Evolutionary conservation across 2,329 filamentous ascomycete species (phyloP), one percentile per base, ranked within the genome.

Genomic region (Paecilomyces niveus): DNA sequence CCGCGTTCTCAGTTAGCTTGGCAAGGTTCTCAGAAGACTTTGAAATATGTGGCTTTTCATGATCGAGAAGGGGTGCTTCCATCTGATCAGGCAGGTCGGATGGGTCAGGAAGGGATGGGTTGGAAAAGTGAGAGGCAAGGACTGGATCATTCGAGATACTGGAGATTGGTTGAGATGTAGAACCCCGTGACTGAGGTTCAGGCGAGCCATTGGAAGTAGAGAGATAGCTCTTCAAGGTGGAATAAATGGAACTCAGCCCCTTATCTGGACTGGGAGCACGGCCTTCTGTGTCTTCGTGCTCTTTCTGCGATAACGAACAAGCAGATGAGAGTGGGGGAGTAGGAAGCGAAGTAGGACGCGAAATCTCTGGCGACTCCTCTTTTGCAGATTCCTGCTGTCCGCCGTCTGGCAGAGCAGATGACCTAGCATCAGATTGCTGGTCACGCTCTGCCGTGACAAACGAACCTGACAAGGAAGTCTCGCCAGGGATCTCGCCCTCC

Each of bases 1-100:
- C 80, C 77, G 81, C 81, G 82, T 85, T 85, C 83, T 86, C 83
- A 85, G 92, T 97, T 91, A 97, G 92, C 89, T 88, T 77, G 68
- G 67, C 69, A 65, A 76, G 68, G 58, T 78, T 76, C 67, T 76
- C 72, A 70, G 74, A 74, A 71, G 72, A 75, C 64, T 72, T 68
- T 62, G 75, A 76, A 64, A 72, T 63, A 62, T 67, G 68, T 66
- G 67, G 71, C 62, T 74, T 76, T 67, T 75, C 73, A 68, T 72
- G 70, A 64, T 75, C 74, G 72, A 74, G 80, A 78, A 75, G 82
- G 78, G 77, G 83, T 76, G 74, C 73, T 77, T 66, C 80, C 60
- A 66, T 57, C 74, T 70, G 78, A 76, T 67, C 65, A 59, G 65
- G 65, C 56, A 67, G 70, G 66, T 82, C 81, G 70, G 79, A 78